phyloP scores from a whole-genome alignment of 768 basidiomycete genomes.

The Tylopilus vinaceipallidus region DNA sequence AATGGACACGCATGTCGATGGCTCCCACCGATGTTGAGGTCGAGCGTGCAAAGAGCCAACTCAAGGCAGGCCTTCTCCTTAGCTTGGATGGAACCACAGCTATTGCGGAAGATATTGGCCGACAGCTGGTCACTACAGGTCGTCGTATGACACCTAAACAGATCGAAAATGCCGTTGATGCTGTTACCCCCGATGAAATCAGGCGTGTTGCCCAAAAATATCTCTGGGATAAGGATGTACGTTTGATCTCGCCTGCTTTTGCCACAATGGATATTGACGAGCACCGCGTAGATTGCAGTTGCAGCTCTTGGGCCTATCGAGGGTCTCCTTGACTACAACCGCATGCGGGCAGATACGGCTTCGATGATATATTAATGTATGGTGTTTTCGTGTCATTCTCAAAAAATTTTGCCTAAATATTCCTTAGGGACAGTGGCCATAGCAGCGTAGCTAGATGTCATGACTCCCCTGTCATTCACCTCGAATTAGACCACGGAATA shows the following conservation, averaged over 20 bases:
- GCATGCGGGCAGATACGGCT: constrained; percentile 80
- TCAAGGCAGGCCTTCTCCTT: constrained; percentile 91
- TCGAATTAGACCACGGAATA: constrained; percentile 22
- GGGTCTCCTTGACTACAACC: constrained; percentile 93
- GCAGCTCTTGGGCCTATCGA: constrained; percentile 90
- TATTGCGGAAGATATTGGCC: constrained; percentile 97
- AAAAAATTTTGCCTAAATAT: not conserved
- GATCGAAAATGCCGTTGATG: constrained; percentile 90
- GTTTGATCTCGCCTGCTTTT: constrained; percentile 15
- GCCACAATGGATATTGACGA: constrained; percentile 3
- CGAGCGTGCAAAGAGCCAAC: constrained; percentile 97
- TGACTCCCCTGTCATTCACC: constrained; percentile 16
- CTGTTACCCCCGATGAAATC: constrained; percentile 85
- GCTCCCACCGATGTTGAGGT: constrained; percentile 83
- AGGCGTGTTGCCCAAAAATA: constrained; percentile 95
- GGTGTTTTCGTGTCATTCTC: not conserved
- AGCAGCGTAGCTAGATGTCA: constrained; percentile 21
- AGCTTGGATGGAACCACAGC: constrained; percentile 95
- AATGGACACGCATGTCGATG: constrained; percentile 95
- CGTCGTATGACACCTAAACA: constrained; percentile 87
- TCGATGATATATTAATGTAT: constrained; percentile 63
- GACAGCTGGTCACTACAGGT: constrained; percentile 94
- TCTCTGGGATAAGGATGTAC: constrained; percentile 93
- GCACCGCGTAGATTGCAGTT: constrained; percentile 61
- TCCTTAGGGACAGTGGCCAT: not conserved